These are phyloP conservation scores for Coriolopsis trogii DNA, from an alignment of 1,284 basidiomycete genomes.

Conservation along the genomic window DNA sequence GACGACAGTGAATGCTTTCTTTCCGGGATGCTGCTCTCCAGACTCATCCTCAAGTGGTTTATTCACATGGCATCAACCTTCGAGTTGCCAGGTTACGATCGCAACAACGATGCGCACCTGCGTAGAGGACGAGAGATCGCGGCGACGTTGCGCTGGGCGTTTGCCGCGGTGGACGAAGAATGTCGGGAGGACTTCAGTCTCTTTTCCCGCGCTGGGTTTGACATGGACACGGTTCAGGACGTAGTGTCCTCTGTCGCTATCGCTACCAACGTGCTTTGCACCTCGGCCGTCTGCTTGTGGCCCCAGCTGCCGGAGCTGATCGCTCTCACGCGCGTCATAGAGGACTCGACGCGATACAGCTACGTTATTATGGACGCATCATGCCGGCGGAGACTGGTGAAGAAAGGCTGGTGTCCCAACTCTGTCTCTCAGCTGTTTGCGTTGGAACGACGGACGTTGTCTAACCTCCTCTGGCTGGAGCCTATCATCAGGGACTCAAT, in stretches of 20 bases:
- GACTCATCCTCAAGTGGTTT: conserved; percentile 5
- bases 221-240: neutral
- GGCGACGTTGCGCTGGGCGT: neutral
- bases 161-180: conserved; percentile 14
- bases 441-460: neutral
- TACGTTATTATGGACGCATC: neutral
- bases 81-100: too few species aligned
- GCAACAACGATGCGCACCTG: neutral
- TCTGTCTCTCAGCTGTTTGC: neutral
- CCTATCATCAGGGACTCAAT: neutral
- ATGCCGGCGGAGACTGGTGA: conserved; percentile 2
- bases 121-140: conserved; percentile 5
- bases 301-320: neutral
- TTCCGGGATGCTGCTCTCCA: neutral
- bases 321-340: neutral
- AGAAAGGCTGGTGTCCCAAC: conserved; percentile 17
- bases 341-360: neutral
- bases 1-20: conserved; percentile 2
- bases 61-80: neutral
- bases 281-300: neutral
- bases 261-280: conserved; percentile 5
- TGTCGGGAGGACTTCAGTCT: neutral
- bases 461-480: conserved; percentile 6
- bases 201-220: neutral
- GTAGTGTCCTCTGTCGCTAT: conserved; percentile 6